A percentile compares a stretch with the other conserved stretches of the same genome.
These are phyloP conservation scores for Malbranchea zuffiana DNA, from an alignment of 2,329 filamentous ascomycete species.

Conservation along the genomic window DNA sequence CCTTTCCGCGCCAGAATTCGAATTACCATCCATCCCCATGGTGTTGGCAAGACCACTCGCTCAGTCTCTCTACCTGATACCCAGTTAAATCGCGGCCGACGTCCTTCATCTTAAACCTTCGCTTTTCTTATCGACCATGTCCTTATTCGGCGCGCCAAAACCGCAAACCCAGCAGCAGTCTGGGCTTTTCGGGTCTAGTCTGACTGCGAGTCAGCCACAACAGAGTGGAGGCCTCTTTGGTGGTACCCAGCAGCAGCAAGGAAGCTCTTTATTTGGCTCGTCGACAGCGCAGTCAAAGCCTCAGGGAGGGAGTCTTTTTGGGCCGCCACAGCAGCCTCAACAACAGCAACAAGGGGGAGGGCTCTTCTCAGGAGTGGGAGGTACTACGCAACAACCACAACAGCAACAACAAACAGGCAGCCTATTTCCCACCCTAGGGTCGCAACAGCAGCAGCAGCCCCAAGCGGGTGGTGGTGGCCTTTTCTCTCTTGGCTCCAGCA, in stretches of 20 bases:
- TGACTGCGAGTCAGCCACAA: conserved; percentile 11
- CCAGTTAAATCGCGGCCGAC: too few relatives aligned
- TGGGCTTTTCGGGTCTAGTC: conserved; percentile 11
- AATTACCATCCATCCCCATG: too few relatives aligned
- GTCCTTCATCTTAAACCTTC: neutral
- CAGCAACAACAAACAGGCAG: conserved; percentile 29
- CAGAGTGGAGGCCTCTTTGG: conserved; percentile 16
- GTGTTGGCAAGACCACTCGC: too few relatives aligned
- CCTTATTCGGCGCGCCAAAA: conserved; percentile 12
- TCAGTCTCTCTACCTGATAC: too few relatives aligned
- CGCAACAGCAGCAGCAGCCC: conserved; percentile 30
- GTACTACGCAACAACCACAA: conserved; percentile 31
- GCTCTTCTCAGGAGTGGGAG: conserved; percentile 31
- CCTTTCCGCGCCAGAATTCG: too few relatives aligned
- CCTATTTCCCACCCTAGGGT: conserved; percentile 32
- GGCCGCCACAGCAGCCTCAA: conserved; percentile 21
- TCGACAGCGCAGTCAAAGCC: conserved; percentile 9
- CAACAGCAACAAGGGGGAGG: conserved; percentile 29
- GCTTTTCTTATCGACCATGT: too few relatives aligned
- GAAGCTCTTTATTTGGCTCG: conserved; percentile 9
- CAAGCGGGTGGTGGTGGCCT: conserved; percentile 27
- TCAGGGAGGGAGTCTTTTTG: conserved; percentile 16
- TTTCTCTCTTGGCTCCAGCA: conserved; percentile 2
- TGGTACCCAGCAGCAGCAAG: conserved; percentile 16
- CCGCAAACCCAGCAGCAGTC: conserved; percentile 11